These are phyloP conservation scores for Prunus campanulata DNA, from an alignment of 306 rosid genomes.

Conservation along the genomic window DNA sequence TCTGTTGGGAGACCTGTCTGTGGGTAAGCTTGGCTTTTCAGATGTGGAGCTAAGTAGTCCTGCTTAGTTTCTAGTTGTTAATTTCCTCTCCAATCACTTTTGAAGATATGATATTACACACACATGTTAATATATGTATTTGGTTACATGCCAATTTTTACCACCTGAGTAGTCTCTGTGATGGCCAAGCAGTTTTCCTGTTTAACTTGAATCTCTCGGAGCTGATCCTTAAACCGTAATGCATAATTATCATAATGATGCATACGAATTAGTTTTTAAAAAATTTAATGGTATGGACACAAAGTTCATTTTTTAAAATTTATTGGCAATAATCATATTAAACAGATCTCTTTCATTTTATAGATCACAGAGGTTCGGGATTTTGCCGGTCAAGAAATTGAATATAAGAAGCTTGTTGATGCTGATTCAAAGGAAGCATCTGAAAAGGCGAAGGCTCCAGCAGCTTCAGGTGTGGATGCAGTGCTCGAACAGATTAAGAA, in stretches of 20 bases:
- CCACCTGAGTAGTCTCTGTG: neutral
- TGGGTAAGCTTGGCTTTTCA: neutral
- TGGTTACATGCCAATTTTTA: neutral
- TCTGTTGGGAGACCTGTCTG: neutral
- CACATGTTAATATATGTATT: neutral
- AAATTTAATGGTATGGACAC: neutral
- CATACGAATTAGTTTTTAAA: neutral
- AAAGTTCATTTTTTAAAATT: neutral
- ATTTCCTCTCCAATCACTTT: neutral
- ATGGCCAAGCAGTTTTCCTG: neutral
- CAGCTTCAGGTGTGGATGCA: constrained; percentile 84
- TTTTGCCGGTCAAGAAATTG: constrained; percentile 93
- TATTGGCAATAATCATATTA: constrained; percentile 5
- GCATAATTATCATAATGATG: neutral
- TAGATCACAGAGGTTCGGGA: constrained; percentile 92
- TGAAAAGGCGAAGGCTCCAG: constrained; percentile 60
- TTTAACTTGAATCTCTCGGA: neutral
- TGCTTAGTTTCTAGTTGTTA: neutral
- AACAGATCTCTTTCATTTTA: constrained; percentile 24
- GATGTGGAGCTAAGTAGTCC: neutral
- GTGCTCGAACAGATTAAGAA: constrained; percentile 90
- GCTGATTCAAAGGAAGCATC: constrained; percentile 85
- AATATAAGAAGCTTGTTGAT: constrained; percentile 77
- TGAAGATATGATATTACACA: neutral
- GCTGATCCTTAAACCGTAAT: neutral